Base-by-base conservation (phyloP, 2,329 filamentous ascomycete species). In the Zarea fungicola region DNA sequence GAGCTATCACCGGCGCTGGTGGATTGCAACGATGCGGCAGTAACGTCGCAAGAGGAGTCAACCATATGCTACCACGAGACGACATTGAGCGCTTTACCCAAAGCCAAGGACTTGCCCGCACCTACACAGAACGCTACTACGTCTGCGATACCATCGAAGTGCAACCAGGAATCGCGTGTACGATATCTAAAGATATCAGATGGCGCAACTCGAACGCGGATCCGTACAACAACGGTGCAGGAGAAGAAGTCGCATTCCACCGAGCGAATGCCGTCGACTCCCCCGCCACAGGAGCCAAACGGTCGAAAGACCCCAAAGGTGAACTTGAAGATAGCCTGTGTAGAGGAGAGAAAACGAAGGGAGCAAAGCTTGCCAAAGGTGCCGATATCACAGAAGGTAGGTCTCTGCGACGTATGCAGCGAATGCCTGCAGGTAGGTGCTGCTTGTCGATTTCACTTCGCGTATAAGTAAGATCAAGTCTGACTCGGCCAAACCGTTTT, bases 101-200 rank as follows among this genome's bases (percentile, higher is more conserved):
- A 37, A 6, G 28, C 16, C 37, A 21, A 31, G 37, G 42, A 21
- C 36, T 34, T 23, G 9, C 32, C 14, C 21, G 18, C 6, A 11
- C 8, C 22, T 48, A 48, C 11, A 29, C 49, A 9, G 43, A 44
- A 16, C 25, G 44, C 29, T 35, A 47, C 32, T 10, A 35, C 28
- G 21, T 47, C 14, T 22, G 19, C 25, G 11, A 8, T 23, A 9
- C 11, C 22, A 5, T 11, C 18, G 22, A 45, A 37, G 11, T 26
- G 18, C 43, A 43, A 26, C 16, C 25, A 34, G 19, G 31, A 42
- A 49, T 21, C 21, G 36, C 25, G 18, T 26, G 21, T 7, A n/a
- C n/a, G n/a, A n/a, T n/a, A n/a, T 41, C 23, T 41, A 36, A 37
- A 36, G 39, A 29, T 42, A 26, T 29, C 21, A 10, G 28, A 31